These are phyloP conservation scores for Musa balbisiana DNA, from an alignment of 202 grass and related monocot species.

Conservation along the genomic window DNA sequence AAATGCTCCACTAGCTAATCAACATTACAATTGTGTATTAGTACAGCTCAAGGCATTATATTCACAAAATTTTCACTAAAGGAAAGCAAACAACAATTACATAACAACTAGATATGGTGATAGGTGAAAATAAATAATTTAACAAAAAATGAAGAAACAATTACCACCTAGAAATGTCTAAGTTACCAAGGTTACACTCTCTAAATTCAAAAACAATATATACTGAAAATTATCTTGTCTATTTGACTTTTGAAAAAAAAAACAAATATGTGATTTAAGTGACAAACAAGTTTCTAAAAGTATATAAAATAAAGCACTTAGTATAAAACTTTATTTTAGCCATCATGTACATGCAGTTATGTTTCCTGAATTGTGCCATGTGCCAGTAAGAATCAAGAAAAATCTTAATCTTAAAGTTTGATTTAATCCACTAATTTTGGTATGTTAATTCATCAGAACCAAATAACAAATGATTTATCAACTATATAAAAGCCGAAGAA, in stretches of 20 bases:
- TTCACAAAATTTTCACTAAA: not conserved
- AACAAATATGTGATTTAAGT: not conserved
- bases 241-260: not conserved
- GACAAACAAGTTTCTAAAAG: not conserved
- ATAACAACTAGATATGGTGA: not conserved
- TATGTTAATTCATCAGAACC: no score
- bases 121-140: not conserved
- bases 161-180: not conserved
- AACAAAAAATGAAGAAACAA: not conserved
- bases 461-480: no score
- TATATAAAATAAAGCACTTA: not conserved
- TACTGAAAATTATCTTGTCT: not conserved
- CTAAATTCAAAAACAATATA: not conserved
- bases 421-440: no score
- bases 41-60: not conserved
- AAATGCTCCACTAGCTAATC: conserved; percentile 85
- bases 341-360: not conserved
- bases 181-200: not conserved
- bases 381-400: not conserved
- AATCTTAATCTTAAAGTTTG: no score
- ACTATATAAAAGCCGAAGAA: no score
- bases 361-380: not conserved
- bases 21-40: conserved; percentile 13
- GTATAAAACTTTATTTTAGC: not conserved
- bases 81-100: not conserved